phyloP scores from a whole-genome alignment of 2,329 filamentous ascomycete species.

The Endoconidiophora laricicola region DNA sequence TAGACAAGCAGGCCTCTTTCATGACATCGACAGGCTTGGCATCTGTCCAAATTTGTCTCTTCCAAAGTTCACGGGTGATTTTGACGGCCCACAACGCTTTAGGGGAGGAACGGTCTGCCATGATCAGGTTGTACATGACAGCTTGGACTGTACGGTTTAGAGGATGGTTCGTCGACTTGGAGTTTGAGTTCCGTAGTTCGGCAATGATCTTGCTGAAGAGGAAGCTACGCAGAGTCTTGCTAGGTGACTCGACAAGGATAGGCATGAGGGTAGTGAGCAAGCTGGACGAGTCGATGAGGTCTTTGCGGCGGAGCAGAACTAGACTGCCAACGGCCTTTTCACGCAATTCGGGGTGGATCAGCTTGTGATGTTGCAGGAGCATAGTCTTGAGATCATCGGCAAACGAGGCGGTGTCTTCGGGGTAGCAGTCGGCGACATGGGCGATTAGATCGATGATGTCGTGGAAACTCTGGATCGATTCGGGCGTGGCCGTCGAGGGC shows the following conservation, averaged over 20 bases:
- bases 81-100: slow-evolving; percentile 94
- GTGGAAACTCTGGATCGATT: slow-evolving; percentile 67
- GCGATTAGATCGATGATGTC: slow-evolving; percentile 88
- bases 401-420: slow-evolving; percentile 59
- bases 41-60: slow-evolving; percentile 89
- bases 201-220: slow-evolving; percentile 82
- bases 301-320: slow-evolving; percentile 75
- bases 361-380: slow-evolving; percentile 63
- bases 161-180: slow-evolving; percentile 75
- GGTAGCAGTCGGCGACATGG: slow-evolving; percentile 88
- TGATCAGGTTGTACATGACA: slow-evolving; percentile 79
- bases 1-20: slow-evolving; percentile 77
- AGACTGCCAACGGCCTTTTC: slow-evolving; percentile 91
- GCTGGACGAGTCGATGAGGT: slow-evolving; percentile 69
- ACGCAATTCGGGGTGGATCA: slow-evolving; percentile 66
- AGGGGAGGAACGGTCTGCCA: slow-evolving; percentile 65
- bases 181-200: slow-evolving; percentile 76
- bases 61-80: slow-evolving; percentile 89
- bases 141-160: slow-evolving; percentile 89
- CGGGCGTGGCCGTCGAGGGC: slow-evolving; percentile 59
- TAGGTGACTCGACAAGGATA: slow-evolving; percentile 77
- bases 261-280: slow-evolving; percentile 88
- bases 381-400: slow-evolving; percentile 68
- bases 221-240: slow-evolving; percentile 70
- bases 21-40: slow-evolving; percentile 93